phyloP scores from a whole-genome alignment of 305 asterid genomes.

The Rubia tinctorum region DNA sequence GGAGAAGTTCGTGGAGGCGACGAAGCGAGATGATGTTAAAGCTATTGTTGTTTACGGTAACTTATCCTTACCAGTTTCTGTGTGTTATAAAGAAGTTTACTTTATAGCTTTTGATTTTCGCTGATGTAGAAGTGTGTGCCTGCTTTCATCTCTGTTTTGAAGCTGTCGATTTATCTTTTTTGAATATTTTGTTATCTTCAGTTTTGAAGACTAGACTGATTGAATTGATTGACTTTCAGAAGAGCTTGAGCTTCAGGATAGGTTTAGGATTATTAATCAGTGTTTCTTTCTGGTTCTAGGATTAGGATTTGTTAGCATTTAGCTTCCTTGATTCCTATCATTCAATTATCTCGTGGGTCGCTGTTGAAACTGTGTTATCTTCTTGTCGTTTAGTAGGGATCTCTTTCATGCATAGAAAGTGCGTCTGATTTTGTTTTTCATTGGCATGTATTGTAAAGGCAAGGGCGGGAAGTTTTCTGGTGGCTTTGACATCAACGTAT shows the following conservation, averaged over 20 bases:
- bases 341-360: not conserved
- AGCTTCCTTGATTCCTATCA: not conserved
- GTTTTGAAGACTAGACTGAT: not conserved
- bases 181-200: not conserved
- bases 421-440: conserved; percentile 24
- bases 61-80: conserved; percentile 8
- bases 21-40: conserved; percentile 72
- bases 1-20: conserved; percentile 59
- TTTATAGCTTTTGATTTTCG: not conserved
- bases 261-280: not conserved
- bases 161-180: not conserved
- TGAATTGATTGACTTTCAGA: not conserved
- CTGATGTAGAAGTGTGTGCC: not conserved
- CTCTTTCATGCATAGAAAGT: conserved; percentile 17
- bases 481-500: conserved; percentile 91
- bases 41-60: conserved; percentile 83
- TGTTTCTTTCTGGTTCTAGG: not conserved
- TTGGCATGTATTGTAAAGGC: conserved; percentile 39
- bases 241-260: not conserved
- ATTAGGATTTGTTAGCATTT: not conserved
- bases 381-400: conserved; percentile 8
- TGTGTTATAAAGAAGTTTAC: not conserved
- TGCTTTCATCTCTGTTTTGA: not conserved
- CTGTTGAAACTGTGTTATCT: conserved; percentile 6
- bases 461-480: conserved; percentile 80